phyloP scores from a whole-genome alignment of 768 basidiomycete genomes.

The Phylloporus arenicola region DNA sequence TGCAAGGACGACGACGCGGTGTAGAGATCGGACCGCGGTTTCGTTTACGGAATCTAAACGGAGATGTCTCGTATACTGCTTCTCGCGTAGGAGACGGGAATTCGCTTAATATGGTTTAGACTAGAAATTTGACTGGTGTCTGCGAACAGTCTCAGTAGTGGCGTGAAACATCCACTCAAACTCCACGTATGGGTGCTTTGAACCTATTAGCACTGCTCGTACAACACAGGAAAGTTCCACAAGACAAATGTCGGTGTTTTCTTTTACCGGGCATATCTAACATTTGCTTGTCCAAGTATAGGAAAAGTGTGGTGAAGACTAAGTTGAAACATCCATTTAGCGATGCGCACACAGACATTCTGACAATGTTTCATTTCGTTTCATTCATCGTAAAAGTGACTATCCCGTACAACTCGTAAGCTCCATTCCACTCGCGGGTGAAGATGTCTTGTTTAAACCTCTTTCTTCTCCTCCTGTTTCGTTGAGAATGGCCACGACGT shows the following conservation, averaged over 20 bases:
- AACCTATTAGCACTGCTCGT: neutral
- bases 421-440: constrained; percentile 16
- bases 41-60: constrained; percentile 14
- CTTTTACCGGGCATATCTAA: neutral
- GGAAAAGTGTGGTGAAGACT: neutral
- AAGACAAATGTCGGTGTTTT: neutral
- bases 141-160: neutral
- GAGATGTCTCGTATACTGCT: constrained; percentile 2
- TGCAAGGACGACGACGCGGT: neutral
- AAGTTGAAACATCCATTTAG: neutral
- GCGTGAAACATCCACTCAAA: constrained; percentile 12
- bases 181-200: constrained; percentile 1
- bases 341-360: neutral
- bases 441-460: constrained; percentile 12
- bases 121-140: neutral
- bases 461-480: constrained; percentile 8
- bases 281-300: neutral
- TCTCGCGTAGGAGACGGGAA: constrained; percentile 8
- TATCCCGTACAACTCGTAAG: constrained; percentile 23
- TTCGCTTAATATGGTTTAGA: constrained; percentile 15
- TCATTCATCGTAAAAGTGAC: constrained; percentile 32
- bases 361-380: constrained; percentile 41
- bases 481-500: constrained; percentile 7
- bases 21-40: neutral
- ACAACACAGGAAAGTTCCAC: neutral